These are phyloP conservation scores for Tulasnella sp. DNA, from an alignment of 768 basidiomycete species.

Conservation along the genomic window DNA sequence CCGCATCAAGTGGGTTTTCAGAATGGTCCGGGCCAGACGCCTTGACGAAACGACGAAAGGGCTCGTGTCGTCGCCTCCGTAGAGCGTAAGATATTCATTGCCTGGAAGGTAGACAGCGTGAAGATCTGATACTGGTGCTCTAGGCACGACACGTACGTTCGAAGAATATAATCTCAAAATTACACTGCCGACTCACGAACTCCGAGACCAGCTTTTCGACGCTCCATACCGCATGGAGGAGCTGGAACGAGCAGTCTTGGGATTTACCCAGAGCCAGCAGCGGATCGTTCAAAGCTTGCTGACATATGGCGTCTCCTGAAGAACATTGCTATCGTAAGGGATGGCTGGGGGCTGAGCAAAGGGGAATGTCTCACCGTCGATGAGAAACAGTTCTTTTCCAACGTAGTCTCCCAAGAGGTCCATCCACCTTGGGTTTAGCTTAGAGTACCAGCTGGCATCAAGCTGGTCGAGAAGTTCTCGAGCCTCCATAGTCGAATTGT, in stretches of 20 bases:
- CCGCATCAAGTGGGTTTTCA: conserved; percentile 43
- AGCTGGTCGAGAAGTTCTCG: not conserved
- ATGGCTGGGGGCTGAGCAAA: not conserved
- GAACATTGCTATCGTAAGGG: not conserved
- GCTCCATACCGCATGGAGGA: conserved; percentile 50
- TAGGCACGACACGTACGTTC: conserved; percentile 34
- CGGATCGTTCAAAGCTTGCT: conserved; percentile 51
- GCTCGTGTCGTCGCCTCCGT: not conserved
- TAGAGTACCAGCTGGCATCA: conserved; percentile 6
- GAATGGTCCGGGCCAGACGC: conserved; percentile 43
- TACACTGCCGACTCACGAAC: conserved; percentile 43
- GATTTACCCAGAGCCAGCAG: conserved; percentile 45
- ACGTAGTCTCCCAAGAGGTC: conserved; percentile 66
- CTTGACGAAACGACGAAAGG: conserved; percentile 34
- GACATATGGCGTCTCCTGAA: conserved; percentile 55
- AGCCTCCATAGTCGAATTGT: not conserved
- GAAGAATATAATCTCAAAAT: conserved; percentile 61
- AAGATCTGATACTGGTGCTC: not conserved
- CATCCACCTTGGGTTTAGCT: conserved; percentile 43
- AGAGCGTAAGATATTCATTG: not conserved
- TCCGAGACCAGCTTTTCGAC: conserved; percentile 48
- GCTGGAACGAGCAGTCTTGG: conserved; percentile 50
- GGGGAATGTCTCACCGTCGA: conserved; percentile 43
- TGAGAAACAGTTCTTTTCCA: conserved; percentile 54
- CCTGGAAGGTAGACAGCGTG: not conserved